A percentile compares a stretch with the other conserved stretches of the same genome.
Conservation (phyloP, 768 basidiomycete genomes). For the Rhodotorula paludigena region DNA sequence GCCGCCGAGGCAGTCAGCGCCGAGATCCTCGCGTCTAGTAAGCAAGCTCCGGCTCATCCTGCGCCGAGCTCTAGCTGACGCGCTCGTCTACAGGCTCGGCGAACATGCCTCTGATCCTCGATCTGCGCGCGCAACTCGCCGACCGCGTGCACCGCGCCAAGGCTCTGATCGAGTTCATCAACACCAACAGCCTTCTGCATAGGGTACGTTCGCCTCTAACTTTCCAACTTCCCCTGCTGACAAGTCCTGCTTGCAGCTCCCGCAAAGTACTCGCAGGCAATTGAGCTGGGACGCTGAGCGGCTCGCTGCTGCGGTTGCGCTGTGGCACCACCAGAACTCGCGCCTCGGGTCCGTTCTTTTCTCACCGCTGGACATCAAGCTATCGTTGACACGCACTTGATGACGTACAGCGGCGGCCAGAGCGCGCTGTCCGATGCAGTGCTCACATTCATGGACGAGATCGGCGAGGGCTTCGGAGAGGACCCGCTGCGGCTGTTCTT, state of each 20-base stretch:
- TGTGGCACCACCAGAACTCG: conserved; percentile 59
- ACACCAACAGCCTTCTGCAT: conserved; percentile 70
- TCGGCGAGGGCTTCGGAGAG: conserved; percentile 58
- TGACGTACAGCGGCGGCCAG: conserved; percentile 33
- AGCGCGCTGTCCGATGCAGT: conserved; percentile 63
- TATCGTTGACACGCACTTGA: not conserved
- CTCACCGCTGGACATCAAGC: no score
- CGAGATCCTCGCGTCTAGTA: conserved; percentile 63
- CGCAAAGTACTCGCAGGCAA: conserved; percentile 68
- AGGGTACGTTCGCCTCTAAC: conserved; percentile 54
- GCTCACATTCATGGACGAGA: conserved; percentile 61
- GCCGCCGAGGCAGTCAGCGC: conserved; percentile 46
- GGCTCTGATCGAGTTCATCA: conserved; percentile 84
- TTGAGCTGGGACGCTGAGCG: conserved; percentile 81
- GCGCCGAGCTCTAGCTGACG: not conserved
- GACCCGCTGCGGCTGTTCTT: conserved; percentile 83
- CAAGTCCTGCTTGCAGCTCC: conserved; percentile 56
- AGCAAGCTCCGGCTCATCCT: conserved; percentile 17
- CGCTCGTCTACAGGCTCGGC: conserved; percentile 52
- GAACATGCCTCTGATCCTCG: conserved; percentile 70
- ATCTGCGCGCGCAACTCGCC: conserved; percentile 70
- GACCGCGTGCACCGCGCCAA: conserved; percentile 69
- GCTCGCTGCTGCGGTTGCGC: conserved; percentile 68
- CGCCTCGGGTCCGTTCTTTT: conserved; percentile 44
- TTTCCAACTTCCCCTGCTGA: conserved; percentile 6